Evolutionary conservation across 2,329 filamentous ascomycete genomes (phyloP), one percentile per base, ranked within the genome.

Genomic region (Curvularia sp.): DNA sequence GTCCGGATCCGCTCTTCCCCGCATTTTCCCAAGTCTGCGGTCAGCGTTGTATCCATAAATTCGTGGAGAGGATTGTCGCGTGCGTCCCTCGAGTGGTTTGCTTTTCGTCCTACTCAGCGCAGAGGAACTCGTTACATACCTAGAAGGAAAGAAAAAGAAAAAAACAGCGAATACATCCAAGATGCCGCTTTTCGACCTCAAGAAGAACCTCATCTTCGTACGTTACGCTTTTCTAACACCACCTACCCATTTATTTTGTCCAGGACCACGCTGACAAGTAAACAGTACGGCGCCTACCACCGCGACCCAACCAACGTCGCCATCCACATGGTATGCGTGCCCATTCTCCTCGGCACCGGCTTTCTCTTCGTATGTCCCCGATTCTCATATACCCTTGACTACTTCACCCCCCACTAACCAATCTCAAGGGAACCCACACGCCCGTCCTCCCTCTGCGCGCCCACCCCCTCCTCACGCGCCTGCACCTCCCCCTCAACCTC

Each of bases 221-320:
- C 22, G 64, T 18, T 1, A 12, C 22, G 33, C 12, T 30, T 4
- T 26, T 24, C 18, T 13, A 24, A 35, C 5, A 5, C 1, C 4
- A 35, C 33, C 9, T 18, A 1, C 3, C 1, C 35, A 8, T 38
- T 13, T 18, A 5, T 7, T 5, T 22, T n/a, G 2, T 8, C 15
- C 10, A 31, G 18, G 1, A 41, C 13, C 10, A 9, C 8, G 41
- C 50, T 53, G 22, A 53, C 30, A 35, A 18, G 8, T 3, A 26
- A 58, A 18, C 53, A 94, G 91, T 95, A 95, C 80, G 91, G 91
- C 76, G 86, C 90, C 58, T 94, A 94, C 76, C 91, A 95, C 78
- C 87, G 90, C 73, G 88, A 94, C 76, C 81, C 85, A 84, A 82
- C 89, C 76, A 95, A 95, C 73, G 79, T 93, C 58, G 83, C 82